These are phyloP conservation scores for Diutina ranongensis DNA, from an alignment of 1,139 yeast species.

Conservation along the genomic window DNA sequence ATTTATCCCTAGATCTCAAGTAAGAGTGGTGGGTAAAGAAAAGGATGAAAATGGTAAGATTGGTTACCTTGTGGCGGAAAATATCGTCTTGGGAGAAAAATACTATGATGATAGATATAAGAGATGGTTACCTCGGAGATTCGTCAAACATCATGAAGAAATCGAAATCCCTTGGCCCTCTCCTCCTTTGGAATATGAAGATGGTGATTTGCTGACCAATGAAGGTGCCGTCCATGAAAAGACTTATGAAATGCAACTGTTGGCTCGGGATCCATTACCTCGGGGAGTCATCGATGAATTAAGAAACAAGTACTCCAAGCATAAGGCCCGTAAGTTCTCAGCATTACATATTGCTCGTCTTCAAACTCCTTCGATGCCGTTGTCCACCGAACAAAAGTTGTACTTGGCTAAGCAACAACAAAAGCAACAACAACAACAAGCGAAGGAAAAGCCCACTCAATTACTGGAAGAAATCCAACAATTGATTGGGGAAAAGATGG, in stretches of 20 bases:
- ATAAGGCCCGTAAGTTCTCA: constrained; percentile 45
- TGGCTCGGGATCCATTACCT: constrained; percentile 63
- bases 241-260: constrained; percentile 61
- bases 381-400: constrained; percentile 50
- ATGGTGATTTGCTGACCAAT: constrained; percentile 47
- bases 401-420: constrained; percentile 46
- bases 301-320: constrained; percentile 55
- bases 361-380: constrained; percentile 70
- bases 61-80: constrained; percentile 62
- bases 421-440: constrained; percentile 21
- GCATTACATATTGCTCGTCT: constrained; percentile 52
- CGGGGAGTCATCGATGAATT: constrained; percentile 51
- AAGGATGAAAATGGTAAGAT: constrained; percentile 52
- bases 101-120: constrained; percentile 71
- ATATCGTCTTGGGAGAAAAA: constrained; percentile 49
- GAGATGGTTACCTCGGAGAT: constrained; percentile 65
- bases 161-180: constrained; percentile 86
- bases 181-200: constrained; percentile 50
- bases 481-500: constrained; percentile 60
- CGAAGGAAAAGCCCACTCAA: constrained; percentile 25
- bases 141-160: constrained; percentile 55
- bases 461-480: constrained; percentile 60
- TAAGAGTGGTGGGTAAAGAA: constrained; percentile 68
- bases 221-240: constrained; percentile 56
- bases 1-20: constrained; percentile 32